Conservation (phyloP, 2,329 filamentous ascomycete genomes). For the Capronia americana region DNA sequence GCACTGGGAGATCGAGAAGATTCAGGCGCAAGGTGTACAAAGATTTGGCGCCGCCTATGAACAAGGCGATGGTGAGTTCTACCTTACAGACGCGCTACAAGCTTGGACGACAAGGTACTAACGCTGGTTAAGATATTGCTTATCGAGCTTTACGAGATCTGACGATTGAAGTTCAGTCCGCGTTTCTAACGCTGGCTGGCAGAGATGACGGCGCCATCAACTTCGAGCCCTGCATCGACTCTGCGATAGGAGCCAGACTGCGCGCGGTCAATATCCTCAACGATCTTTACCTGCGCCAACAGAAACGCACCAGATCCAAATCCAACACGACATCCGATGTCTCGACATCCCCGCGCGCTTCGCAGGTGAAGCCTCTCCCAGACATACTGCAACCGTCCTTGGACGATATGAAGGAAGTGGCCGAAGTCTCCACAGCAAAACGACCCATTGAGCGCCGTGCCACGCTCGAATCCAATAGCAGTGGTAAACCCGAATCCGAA, state of each 20-base stretch:
- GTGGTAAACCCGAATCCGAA: slow-evolving; percentile 5
- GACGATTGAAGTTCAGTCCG: slow-evolving; percentile 31
- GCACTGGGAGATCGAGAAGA: slow-evolving; percentile 30
- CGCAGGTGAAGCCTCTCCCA: neutral
- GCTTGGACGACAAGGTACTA: neutral
- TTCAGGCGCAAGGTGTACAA: slow-evolving; percentile 28
- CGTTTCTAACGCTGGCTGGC: slow-evolving; percentile 25
- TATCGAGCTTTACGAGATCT: slow-evolving; percentile 29
- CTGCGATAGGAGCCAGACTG: slow-evolving; percentile 27
- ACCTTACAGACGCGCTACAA: neutral
- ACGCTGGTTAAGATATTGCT: slow-evolving; percentile 28
- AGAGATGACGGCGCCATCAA: slow-evolving; percentile 26
- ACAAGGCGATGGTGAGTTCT: slow-evolving; percentile 28
- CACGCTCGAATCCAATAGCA: slow-evolving; percentile 11
- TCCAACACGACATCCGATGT: slow-evolving; percentile 10
- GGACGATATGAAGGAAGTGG: slow-evolving; percentile 15
- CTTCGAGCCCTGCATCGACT: slow-evolving; percentile 28
- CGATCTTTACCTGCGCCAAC: slow-evolving; percentile 30
- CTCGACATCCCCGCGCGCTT: slow-evolving; percentile 2
- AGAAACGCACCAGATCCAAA: slow-evolving; percentile 23
- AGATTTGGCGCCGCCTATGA: slow-evolving; percentile 26
- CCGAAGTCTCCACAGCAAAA: neutral
- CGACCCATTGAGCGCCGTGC: slow-evolving; percentile 8
- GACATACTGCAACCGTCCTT: neutral
- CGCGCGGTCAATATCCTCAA: slow-evolving; percentile 31